Evolutionary conservation across 148 eudicot species (phyloP), one percentile per base, ranked within the genome.

Genomic region (Salicornia ramosissima): DNA sequence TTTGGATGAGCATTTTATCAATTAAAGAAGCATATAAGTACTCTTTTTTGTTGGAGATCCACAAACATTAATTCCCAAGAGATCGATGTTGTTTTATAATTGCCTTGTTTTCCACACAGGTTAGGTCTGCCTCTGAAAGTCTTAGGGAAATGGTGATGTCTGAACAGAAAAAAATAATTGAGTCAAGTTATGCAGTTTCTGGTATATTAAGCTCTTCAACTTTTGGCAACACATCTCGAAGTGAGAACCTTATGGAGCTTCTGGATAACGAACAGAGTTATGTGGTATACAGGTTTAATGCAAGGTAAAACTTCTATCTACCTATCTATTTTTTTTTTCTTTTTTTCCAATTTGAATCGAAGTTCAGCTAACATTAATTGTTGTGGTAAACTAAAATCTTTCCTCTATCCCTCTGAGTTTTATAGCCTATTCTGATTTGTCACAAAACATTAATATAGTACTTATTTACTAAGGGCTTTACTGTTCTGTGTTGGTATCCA

Each of bases 181-280:
- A 85, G 64, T 83, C 84, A 29, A 80, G 73, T 77, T 88, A 90
- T 71, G 74, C 87, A 42, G 96, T 86, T 80, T 84, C 89, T 72
- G 86, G 87, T 56, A 70, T 90, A 74, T 65, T 90, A 53, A 80
- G 68, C 64, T 81, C 90, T 69, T 80, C 98, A 55, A 70, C 86
- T 78, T 78, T 81, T 81, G 88, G 80, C 16, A 52, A 49, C 59
- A 83, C 94, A 60, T 84, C 91, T 67, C 86, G 94, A 57, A 78
- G 90, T 73, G 87, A 82, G 66, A 86, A 81, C 74, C 91, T 92
- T 28, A 81, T 79, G 79, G 91, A 86, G 66, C 76, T 92, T 61
- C 88, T 92, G 28, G 81, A 92, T 39, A 77, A 45, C 45, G 81
- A 77, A 60, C 80, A 78, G 58, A 74, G 73, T 39, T 85, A 85